Evolutionary conservation across 1,284 basidiomycete genomes (phyloP).

Genomic region (Fistulinella cinereoalba): DNA sequence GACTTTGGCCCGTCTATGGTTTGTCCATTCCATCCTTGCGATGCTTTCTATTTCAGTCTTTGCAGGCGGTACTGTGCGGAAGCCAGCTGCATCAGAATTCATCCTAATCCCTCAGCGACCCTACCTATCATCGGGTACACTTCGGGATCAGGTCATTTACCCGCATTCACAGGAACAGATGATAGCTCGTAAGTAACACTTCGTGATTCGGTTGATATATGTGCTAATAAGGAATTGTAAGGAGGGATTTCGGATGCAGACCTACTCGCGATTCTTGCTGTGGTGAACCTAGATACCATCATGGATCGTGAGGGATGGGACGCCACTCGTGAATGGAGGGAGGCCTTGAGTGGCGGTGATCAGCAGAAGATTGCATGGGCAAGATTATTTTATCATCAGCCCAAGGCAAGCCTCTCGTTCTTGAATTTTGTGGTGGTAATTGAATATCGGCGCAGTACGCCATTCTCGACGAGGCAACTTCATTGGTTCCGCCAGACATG

Average conservation of each 20-base stretch:
- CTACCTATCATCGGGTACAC: constrained; percentile 84
- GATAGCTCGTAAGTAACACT: no score
- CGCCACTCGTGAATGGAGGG: constrained; percentile 94
- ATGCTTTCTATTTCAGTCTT: no score
- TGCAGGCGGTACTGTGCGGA: no score
- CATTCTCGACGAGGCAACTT: constrained; percentile 62
- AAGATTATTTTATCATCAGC: constrained; percentile 19
- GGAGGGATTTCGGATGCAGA: constrained; percentile 49
- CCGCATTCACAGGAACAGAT: constrained; percentile 84
- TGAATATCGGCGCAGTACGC: constrained; percentile 81
- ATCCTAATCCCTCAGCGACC: constrained; percentile 92
- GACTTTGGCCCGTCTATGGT: constrained; percentile 83
- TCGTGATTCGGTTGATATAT: no score
- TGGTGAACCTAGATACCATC: constrained; percentile 86
- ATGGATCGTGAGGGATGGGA: constrained; percentile 86
- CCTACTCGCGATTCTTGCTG: constrained; percentile 70
- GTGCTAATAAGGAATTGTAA: constrained; percentile 40
- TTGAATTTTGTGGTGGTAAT: no score
- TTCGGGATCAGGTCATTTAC: constrained; percentile 88
- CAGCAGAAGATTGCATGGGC: constrained; percentile 94
- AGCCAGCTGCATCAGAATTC: constrained; percentile 55
- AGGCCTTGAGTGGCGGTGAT: constrained; percentile 92
- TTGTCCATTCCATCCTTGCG: no score
- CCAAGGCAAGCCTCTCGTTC: constrained; percentile 55
- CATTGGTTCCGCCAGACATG: constrained; percentile 57